phyloP scores from a whole-genome alignment of 139 green algal genomes.

The Coelastrella sp. region DNA sequence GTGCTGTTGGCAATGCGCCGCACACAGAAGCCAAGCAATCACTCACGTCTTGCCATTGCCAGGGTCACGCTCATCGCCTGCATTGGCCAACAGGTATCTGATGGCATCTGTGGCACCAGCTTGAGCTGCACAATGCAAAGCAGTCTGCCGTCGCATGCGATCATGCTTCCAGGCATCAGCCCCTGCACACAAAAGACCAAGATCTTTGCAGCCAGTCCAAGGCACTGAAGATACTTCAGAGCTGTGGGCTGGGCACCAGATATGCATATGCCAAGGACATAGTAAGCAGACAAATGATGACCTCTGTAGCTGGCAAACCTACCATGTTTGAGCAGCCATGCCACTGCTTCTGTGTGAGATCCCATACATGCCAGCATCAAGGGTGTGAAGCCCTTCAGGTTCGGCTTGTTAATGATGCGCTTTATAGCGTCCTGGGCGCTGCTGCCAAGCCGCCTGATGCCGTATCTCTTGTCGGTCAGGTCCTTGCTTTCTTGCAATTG shows the following conservation, averaged over 20 bases:
- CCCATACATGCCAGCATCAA: constrained; percentile 35
- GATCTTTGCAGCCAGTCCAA: no score
- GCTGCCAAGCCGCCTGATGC: constrained; percentile 9
- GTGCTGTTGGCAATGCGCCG: background rate
- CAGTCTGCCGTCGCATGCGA: constrained; percentile 35
- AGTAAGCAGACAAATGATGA: background rate
- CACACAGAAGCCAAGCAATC: background rate
- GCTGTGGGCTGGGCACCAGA: no score
- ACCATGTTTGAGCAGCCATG: constrained; percentile 45
- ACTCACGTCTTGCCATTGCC: constrained; percentile 11
- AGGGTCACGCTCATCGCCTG: background rate
- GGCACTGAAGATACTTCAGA: no score
- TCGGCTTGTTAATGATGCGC: constrained; percentile 39
- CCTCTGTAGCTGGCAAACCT: background rate
- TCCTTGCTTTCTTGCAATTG: background rate
- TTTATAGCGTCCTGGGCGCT: background rate
- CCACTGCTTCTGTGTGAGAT: constrained; percentile 24
- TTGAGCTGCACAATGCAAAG: constrained; percentile 41
- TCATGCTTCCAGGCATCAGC: constrained; percentile 38
- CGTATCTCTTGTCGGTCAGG: background rate
- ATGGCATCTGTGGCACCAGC: constrained; percentile 25
- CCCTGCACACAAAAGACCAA: no score
- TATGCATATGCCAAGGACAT: background rate
- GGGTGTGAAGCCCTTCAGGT: constrained; percentile 44
- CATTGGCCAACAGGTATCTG: background rate